These are phyloP conservation scores for Dichomitus squalens DNA, from an alignment of 1,284 basidiomycete species.

Conservation along the genomic window DNA sequence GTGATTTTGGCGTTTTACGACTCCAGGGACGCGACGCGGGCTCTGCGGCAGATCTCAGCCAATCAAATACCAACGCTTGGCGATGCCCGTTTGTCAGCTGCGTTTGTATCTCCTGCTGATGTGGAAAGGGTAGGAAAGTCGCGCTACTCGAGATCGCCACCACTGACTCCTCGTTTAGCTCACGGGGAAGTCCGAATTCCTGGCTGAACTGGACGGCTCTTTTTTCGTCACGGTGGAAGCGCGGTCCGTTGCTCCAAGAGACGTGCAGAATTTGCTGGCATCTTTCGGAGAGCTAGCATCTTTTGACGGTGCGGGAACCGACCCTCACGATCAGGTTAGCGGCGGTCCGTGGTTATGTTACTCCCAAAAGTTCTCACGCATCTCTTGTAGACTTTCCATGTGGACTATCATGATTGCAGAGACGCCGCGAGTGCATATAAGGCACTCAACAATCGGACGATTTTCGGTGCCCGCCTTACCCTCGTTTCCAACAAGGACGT, in stretches of 20 bases:
- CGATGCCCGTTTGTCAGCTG: constrained; percentile 20
- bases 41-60: constrained; percentile 36
- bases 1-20: constrained; percentile 68
- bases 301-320: constrained; percentile 20
- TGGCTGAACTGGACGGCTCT: constrained; percentile 44
- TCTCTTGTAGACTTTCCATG: constrained; percentile 44
- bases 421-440: constrained; percentile 50
- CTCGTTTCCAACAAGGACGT: constrained; percentile 27
- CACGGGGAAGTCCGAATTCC: constrained; percentile 40
- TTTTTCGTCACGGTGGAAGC: constrained; percentile 42
- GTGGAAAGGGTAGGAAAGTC: constrained; percentile 19
- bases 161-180: constrained; percentile 35
- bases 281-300: constrained; percentile 29
- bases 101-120: constrained; percentile 17
- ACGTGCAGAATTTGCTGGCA: constrained; percentile 24
- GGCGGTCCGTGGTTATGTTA: not conserved
- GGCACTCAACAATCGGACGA: constrained; percentile 35
- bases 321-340: constrained; percentile 24
- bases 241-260: constrained; percentile 18
- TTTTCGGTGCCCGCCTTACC: constrained; percentile 35
- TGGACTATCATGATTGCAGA: constrained; percentile 67
- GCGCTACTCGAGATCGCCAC: not conserved
- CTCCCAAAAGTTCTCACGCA: not conserved
- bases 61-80: constrained; percentile 22
- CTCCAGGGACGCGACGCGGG: constrained; percentile 52